phyloP scores from a whole-genome alignment of 2,329 filamentous ascomycete genomes.

The Colletotrichum tropicale region DNA sequence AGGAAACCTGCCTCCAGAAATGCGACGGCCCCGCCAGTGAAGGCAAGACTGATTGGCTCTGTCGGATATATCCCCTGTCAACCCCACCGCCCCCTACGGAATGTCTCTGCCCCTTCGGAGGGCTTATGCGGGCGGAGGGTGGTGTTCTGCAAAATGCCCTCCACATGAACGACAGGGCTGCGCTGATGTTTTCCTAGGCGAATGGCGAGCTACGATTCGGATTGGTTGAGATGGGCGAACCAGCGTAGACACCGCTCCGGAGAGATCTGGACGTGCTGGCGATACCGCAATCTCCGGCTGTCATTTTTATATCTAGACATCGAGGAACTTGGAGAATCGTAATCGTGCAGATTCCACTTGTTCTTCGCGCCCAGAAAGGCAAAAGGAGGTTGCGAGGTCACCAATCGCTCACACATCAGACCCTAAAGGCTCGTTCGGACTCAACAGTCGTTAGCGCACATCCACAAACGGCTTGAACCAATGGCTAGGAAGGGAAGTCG shows the following conservation, averaged over 20 bases:
- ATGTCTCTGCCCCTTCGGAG: not conserved
- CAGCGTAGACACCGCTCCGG: not conserved
- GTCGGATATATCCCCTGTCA: not conserved
- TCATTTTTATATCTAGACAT: not conserved
- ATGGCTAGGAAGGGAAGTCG: constrained; percentile 11
- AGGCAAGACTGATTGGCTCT: not conserved
- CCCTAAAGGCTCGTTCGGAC: not conserved
- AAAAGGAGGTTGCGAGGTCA: not conserved
- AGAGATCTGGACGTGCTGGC: not conserved
- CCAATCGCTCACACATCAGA: not conserved
- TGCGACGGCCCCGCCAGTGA: not conserved
- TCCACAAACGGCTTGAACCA: not conserved
- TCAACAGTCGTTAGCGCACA: not conserved
- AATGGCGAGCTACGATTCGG: not conserved
- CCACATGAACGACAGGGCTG: not conserved
- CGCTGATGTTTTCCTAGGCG: not conserved
- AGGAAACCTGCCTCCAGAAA: not conserved
- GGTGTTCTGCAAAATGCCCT: not conserved
- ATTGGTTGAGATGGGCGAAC: not conserved
- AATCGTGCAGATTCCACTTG: not conserved
- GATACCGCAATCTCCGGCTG: not conserved
- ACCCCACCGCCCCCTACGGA: not conserved
- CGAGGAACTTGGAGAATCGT: not conserved
- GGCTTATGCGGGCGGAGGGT: not conserved
- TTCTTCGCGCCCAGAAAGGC: not conserved